Evolutionary conservation across 106 monocot genomes (phyloP).

Genomic region (Dioscorea alata): DNA sequence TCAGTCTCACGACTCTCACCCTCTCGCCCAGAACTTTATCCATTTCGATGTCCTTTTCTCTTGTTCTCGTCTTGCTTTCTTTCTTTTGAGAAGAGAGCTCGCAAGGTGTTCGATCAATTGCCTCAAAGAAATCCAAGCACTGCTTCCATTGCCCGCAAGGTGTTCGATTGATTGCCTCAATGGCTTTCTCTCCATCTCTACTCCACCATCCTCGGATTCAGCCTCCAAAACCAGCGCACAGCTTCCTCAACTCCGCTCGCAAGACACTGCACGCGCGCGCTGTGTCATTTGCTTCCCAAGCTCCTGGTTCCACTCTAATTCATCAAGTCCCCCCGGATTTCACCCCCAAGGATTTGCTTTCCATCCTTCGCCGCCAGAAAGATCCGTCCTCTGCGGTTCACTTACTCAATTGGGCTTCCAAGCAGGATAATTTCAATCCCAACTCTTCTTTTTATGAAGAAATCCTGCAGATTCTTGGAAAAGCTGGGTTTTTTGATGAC

Average conservation of each 20-base stretch:
- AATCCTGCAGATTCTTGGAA: constrained; percentile 62
- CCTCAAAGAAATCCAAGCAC: too few species aligned
- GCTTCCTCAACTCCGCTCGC: background rate
- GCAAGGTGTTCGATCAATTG: too few species aligned
- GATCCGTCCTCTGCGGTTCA: constrained; percentile 36
- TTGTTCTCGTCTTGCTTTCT: too few species aligned
- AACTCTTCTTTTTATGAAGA: constrained; percentile 42
- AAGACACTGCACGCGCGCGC: background rate
- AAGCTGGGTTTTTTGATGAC: constrained; percentile 47
- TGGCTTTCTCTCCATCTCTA: constrained; percentile 42
- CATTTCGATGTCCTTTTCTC: too few species aligned
- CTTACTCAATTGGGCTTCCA: constrained; percentile 44
- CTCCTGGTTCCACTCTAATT: constrained; percentile 2
- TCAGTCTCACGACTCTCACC: too few species aligned
- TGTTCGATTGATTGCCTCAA: constrained; percentile 42
- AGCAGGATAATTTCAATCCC: constrained; percentile 30
- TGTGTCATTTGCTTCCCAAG: constrained; percentile 12
- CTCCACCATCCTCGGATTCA: constrained; percentile 14
- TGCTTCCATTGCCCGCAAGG: background rate
- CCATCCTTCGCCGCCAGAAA: constrained; percentile 50
- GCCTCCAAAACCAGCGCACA: constrained; percentile 3
- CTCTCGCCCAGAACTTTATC: too few species aligned
- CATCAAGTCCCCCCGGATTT: constrained; percentile 38
- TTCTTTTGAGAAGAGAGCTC: too few species aligned
- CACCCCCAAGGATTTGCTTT: constrained; percentile 56